These are phyloP conservation scores for Capsella bursapastoris DNA, from an alignment of 345 rosid genomes.

Conservation along the genomic window DNA sequence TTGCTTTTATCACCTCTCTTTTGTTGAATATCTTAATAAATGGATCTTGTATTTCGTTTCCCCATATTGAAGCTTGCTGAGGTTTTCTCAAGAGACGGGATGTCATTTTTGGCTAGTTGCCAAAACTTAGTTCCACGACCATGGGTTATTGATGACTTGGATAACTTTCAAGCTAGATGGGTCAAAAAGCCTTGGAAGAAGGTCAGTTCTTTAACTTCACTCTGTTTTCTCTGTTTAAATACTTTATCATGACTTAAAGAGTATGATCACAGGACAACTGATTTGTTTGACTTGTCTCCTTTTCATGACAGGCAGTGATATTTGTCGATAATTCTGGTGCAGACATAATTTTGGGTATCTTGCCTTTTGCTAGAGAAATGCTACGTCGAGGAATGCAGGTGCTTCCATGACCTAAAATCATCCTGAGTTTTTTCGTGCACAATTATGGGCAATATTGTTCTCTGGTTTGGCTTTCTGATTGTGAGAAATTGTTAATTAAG, in stretches of 20 bases:
- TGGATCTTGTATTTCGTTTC: background rate
- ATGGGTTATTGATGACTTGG: slow-evolving; percentile 96
- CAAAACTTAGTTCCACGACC: slow-evolving; percentile 92
- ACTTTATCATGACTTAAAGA: background rate
- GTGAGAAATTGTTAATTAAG: background rate
- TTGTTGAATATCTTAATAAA: background rate
- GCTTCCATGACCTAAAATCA: background rate
- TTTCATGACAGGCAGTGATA: slow-evolving; percentile 73
- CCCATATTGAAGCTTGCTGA: slow-evolving; percentile 81
- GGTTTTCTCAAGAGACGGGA: slow-evolving; percentile 95
- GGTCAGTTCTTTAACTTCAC: slow-evolving; percentile 48
- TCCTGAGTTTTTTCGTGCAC: no score
- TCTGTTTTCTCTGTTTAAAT: slow-evolving; percentile 16
- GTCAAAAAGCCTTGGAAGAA: slow-evolving; percentile 92
- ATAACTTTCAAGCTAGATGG: slow-evolving; percentile 78
- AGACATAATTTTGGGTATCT: slow-evolving; percentile 90
- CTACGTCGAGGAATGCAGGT: slow-evolving; percentile 90
- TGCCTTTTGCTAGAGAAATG: slow-evolving; percentile 94
- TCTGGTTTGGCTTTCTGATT: slow-evolving; percentile 3
- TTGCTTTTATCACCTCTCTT: slow-evolving; percentile 8
- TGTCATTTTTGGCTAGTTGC: slow-evolving; percentile 93
- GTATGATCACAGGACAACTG: slow-evolving; percentile 1
- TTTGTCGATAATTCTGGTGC: slow-evolving; percentile 99
- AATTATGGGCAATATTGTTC: background rate
- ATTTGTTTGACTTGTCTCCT: background rate